phyloP scores from a whole-genome alignment of 208 protist species.

The Trichomonas vaginalis region DNA sequence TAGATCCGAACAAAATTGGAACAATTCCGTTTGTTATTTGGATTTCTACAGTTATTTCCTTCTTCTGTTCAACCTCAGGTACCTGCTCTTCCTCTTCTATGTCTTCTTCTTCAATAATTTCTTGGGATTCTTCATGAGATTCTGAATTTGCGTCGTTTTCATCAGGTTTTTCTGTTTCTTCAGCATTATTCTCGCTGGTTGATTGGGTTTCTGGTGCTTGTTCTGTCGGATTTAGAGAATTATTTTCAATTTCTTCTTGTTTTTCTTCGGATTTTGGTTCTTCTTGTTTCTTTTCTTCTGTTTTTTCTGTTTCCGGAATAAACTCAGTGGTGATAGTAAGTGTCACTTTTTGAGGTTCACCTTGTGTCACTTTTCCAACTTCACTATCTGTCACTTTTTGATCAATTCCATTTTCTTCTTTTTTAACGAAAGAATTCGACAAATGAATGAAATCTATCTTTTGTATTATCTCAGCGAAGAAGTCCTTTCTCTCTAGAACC shows the following conservation, averaged over 20 bases:
- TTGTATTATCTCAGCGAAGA: neutral
- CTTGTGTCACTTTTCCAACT: too few relatives aligned
- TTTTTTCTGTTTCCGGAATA: neutral
- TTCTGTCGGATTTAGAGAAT: too few relatives aligned
- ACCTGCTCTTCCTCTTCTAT: too few relatives aligned
- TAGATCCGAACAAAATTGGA: neutral
- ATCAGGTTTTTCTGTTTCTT: too few relatives aligned
- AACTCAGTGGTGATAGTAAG: too few relatives aligned
- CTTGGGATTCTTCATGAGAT: neutral
- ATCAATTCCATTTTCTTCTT: neutral
- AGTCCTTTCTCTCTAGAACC: neutral
- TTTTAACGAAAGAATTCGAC: neutral
- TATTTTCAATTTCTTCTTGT: too few relatives aligned
- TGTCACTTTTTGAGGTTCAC: too few relatives aligned
- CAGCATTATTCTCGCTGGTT: too few relatives aligned
- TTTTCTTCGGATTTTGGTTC: too few relatives aligned
- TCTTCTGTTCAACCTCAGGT: neutral
- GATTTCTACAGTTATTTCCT: neutral
- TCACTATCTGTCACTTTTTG: neutral
- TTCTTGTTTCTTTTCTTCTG: neutral
- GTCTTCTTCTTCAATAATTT: neutral
- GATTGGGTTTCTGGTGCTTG: neutral
- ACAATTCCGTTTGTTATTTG: neutral
- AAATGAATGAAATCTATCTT: neutral
- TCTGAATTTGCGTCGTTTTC: neutral